Conservation (phyloP, 305 asterid species). For the Fraxinus velutina region DNA sequence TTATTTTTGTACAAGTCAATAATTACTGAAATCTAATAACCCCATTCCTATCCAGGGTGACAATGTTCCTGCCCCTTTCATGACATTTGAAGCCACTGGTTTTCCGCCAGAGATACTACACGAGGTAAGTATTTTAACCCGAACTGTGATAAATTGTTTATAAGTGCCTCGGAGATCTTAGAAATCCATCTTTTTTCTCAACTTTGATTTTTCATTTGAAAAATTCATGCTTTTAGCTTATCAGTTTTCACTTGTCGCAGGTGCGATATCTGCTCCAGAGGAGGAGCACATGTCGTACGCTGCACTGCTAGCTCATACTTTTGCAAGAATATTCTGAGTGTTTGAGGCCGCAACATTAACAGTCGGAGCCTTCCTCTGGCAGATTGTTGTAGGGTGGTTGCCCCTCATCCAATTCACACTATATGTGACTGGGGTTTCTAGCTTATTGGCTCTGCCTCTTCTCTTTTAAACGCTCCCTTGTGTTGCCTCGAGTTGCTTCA, state of each 20-base stretch:
- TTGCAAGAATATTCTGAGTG: slow-evolving; percentile 72
- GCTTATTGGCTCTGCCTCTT: slow-evolving; percentile 78
- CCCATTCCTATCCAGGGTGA: slow-evolving; percentile 57
- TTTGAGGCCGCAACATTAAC: slow-evolving; percentile 93
- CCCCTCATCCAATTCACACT: slow-evolving; percentile 66
- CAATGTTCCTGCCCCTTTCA: slow-evolving; percentile 86
- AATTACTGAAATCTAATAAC: slow-evolving; percentile 16
- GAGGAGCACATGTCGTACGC: slow-evolving; percentile 99
- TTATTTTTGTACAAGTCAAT: background rate
- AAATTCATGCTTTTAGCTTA: slow-evolving; percentile 57
- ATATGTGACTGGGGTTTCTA: slow-evolving; percentile 77
- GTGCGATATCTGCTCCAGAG: slow-evolving; percentile 99
- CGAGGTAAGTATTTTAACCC: slow-evolving; percentile 63
- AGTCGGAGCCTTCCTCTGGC: slow-evolving; percentile 84
- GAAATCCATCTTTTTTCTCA: slow-evolving; percentile 16
- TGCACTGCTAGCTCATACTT: slow-evolving; percentile 89
- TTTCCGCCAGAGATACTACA: slow-evolving; percentile 82
- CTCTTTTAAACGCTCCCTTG: slow-evolving; percentile 82
- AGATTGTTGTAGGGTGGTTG: slow-evolving; percentile 79
- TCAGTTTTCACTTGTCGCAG: slow-evolving; percentile 92
- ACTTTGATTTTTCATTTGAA: slow-evolving; percentile 26
- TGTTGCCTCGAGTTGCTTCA: slow-evolving; percentile 94
- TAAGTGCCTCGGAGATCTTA: slow-evolving; percentile 13
- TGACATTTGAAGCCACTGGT: slow-evolving; percentile 86
- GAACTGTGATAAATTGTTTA: slow-evolving; percentile 1